Base-by-base conservation (phyloP, 2,329 filamentous ascomycete species). In the Setomelanomma holmii region DNA sequence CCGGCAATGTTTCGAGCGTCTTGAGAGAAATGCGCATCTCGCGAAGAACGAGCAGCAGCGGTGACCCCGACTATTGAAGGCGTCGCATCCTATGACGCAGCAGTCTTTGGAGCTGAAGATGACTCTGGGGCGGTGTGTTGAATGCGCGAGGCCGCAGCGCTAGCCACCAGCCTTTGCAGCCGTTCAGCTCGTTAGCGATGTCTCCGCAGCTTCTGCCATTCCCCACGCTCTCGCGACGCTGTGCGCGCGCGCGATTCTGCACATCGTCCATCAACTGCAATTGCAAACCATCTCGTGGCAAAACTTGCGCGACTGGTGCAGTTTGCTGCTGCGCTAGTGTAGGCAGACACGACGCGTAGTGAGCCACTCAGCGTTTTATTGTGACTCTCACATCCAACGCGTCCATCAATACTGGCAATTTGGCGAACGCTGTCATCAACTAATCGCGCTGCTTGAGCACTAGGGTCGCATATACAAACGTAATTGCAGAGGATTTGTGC, bases 61-160 rank as follows among this genome's bases (percentile, higher is more conserved):
- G 34, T 7, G 2, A 17, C 3, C 16, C 34, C 34, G 34, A 36
- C 34, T 36, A 7, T 36, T 36, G 7, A 36, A 36, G 12, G 11
- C 16, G 11, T 36, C 10, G 16, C 34, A 16, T n/a, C 11, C 34
- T 36, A 36, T 36, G 16, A 23, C 16, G 34, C 34, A 44, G 17
- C 34, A 12, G 16, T 17, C 16, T n/a, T 36, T n/a, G 11, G 22
- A 51, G 48, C 48, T 45, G 27, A 22, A 12, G 41, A 42, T 24
- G 48, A 22, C 8, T 36, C 30, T 22, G 24, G 40, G 41, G 57
- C 57, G 51, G 54, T 58, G 55, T 49, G 56, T 40, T 42, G 34
- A 44, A 45, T 21, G 44, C 35, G 36, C 42, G 24, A 52, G 44
- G 45, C 33, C 49, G 54, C 51, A 50, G 46, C 46, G 53, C 45